Evolutionary conservation across 2,329 filamentous ascomycete genomes (phyloP), one percentile per base, ranked within the genome.

Genomic region (Aspergillus amoenus): DNA sequence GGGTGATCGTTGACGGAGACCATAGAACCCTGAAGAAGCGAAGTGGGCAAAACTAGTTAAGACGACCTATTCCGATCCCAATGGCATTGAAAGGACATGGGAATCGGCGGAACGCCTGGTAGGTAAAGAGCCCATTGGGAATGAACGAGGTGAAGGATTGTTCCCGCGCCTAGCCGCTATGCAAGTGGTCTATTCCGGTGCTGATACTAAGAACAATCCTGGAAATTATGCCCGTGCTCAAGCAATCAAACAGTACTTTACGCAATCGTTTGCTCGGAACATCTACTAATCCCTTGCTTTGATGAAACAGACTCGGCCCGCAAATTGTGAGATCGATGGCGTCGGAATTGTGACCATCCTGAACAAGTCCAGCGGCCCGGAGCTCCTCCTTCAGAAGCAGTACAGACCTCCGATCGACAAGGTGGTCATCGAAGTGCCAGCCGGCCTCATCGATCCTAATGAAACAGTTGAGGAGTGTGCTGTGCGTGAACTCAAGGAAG

Each of bases 261-360:
- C 34, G 12, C 34, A 32, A 27, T 18, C 24, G 21, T 46, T 49
- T 45, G 37, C 24, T 42, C 50, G 6, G 30, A 24, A 30, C 24
- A 12, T 45, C 27, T 50, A 57, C 55, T 57, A 39, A 57, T 46
- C 22, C 53, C 40, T 42, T 40, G 30, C 12, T 27, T 45, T 47
- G 5, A 34, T 24, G 5, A 42, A 34, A 22, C 22, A 78, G 76
- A 78, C 76, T 42, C 73, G 76, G 8, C 76, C 76, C 30, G 80
- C 82, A 59, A 83, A 81, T 21, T 80, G 82, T 42, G 78, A 78
- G 12, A 78, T 81, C 41, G 79, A 81, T 43, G 83, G 83, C 47
- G 79, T 86, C 8, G 84, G 85, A 54, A 84, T 84, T 27, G 82
- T 87, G 15, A 82, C 83, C 24, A 84, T 85, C 53, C 75, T 84